Evolutionary conservation across 306 rosid genomes (phyloP).

Genomic region (Pterocarpus macrocarpus): DNA sequence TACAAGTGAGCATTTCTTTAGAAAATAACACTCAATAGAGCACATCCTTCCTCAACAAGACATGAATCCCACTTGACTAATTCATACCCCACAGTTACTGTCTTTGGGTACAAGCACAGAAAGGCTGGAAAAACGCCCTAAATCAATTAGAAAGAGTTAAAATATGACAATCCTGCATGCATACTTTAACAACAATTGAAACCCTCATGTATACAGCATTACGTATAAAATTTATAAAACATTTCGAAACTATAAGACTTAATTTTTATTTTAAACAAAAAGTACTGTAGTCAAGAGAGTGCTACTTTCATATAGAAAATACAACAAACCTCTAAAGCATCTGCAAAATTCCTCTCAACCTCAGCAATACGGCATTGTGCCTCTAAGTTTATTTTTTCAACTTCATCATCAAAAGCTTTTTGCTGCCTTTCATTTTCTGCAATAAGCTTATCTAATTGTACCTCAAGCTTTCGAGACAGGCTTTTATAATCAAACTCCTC

Average conservation of each 20-base stretch:
- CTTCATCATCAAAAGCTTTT: slow-evolving; percentile 82
- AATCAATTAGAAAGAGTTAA: slow-evolving; percentile 20
- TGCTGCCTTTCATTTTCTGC: slow-evolving; percentile 95
- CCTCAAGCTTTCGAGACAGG: slow-evolving; percentile 87
- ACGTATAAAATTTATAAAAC: slow-evolving; percentile 26
- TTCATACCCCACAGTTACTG: slow-evolving; percentile 31
- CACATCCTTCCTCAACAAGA: slow-evolving; percentile 40
- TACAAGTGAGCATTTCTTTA: neutral
- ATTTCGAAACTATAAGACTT: slow-evolving; percentile 12
- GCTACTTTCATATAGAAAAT: slow-evolving; percentile 38
- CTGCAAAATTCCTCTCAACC: slow-evolving; percentile 90
- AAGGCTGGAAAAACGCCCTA: slow-evolving; percentile 14
- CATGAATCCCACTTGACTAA: neutral
- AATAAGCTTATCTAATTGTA: slow-evolving; percentile 89
- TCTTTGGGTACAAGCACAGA: slow-evolving; percentile 17
- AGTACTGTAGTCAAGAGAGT: slow-evolving; percentile 10
- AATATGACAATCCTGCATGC: neutral
- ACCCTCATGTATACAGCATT: neutral
- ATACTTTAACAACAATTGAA: slow-evolving; percentile 20
- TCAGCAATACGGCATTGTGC: slow-evolving; percentile 77
- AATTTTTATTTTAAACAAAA: neutral
- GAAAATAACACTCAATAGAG: slow-evolving; percentile 1
- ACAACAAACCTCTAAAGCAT: slow-evolving; percentile 87
- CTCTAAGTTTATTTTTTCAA: slow-evolving; percentile 78
- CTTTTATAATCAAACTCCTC: slow-evolving; percentile 99